Conservation (phyloP, 495 filamentous ascomycete species). For the Aspergillus bridgeri region DNA sequence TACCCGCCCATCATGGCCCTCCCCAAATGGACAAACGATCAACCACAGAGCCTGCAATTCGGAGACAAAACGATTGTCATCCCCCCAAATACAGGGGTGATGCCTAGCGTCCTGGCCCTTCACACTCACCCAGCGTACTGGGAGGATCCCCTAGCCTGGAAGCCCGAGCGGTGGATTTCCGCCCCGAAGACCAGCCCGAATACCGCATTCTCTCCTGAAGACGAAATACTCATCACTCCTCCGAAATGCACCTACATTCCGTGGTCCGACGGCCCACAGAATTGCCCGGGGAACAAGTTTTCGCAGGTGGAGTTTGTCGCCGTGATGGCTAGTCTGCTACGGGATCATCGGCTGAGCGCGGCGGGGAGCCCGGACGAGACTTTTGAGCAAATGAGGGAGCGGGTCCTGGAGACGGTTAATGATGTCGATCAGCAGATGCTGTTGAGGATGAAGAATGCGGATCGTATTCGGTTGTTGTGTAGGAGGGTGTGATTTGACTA, state of each 20-base stretch:
- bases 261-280: constrained; percentile 4
- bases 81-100: not conserved
- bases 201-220: not conserved
- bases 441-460: constrained; percentile 1
- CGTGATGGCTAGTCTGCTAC: not conserved
- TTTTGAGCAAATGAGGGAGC: not conserved
- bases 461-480: not conserved
- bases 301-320: constrained; percentile 9
- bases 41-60: not conserved
- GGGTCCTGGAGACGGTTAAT: not conserved
- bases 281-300: constrained; percentile 3
- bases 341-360: not conserved
- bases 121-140: constrained; percentile 3
- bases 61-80: not conserved
- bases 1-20: constrained; percentile 1
- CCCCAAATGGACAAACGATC: constrained; percentile 1
- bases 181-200: not conserved
- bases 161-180: not conserved
- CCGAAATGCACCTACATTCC: not conserved
- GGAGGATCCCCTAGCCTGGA: not conserved
- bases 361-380: not conserved
- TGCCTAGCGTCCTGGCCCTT: not conserved
- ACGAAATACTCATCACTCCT: not conserved
- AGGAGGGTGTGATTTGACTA: not conserved
- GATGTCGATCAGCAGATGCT: constrained; percentile 2